Conservation (phyloP, 352 stramenopile genomes). For the Phytophthora multivora region DNA sequence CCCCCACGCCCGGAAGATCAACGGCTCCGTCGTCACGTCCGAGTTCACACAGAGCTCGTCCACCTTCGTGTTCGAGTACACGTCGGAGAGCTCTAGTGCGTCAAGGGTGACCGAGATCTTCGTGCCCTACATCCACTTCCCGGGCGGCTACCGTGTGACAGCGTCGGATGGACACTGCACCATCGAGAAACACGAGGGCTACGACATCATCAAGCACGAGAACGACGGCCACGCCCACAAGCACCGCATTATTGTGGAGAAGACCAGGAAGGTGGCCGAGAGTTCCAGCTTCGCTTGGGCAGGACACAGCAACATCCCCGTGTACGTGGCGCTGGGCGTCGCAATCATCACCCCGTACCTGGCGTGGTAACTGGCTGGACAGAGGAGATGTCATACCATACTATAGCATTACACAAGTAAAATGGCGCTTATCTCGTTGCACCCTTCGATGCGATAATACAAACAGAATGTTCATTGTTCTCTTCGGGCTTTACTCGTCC, state of each 20-base stretch:
- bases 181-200: conserved; percentile 52
- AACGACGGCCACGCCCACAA: conserved; percentile 32
- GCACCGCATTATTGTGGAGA: conserved; percentile 44
- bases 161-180: conserved; percentile 37
- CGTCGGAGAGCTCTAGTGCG: conserved; percentile 6
- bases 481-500: not conserved
- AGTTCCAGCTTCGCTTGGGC: conserved; percentile 15
- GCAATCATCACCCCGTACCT: conserved; percentile 28
- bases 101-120: conserved; percentile 35
- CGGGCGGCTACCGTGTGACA: conserved; percentile 37
- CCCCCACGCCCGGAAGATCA: conserved; percentile 65
- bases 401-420: conserved; percentile 9
- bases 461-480: conserved; percentile 4
- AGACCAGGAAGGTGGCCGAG: conserved; percentile 16
- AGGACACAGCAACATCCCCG: conserved; percentile 34
- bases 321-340: conserved; percentile 35
- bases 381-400: conserved; percentile 3
- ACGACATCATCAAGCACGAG: conserved; percentile 51
- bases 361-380: conserved; percentile 10
- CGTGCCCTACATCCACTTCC: conserved; percentile 42
- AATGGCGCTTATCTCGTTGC: not conserved
- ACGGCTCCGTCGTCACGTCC: conserved; percentile 55
- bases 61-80: conserved; percentile 68
- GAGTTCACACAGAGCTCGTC: conserved; percentile 51
- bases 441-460: conserved; percentile 16